A percentile compares a stretch with the other conserved stretches of the same genome.
Conservation (phyloP, 1,284 basidiomycete genomes). For the Cryptococcus deneoformans region DNA sequence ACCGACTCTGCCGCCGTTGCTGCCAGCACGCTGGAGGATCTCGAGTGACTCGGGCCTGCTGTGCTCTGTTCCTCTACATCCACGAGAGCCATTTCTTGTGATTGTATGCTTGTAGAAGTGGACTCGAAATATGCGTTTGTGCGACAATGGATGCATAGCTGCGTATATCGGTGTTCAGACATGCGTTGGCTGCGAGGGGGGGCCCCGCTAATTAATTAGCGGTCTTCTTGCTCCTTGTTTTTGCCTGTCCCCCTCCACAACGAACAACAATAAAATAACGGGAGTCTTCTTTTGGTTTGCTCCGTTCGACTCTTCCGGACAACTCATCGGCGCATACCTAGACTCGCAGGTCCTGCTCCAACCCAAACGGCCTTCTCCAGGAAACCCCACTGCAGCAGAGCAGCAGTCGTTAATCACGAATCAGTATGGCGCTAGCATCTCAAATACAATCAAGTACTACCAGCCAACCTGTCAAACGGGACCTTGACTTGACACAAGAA, state of each 20-base stretch:
- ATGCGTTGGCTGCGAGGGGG: too few relatives aligned
- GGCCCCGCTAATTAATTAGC: not conserved
- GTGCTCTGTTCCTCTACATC: not conserved
- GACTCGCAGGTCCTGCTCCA: too few relatives aligned
- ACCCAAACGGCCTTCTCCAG: too few relatives aligned
- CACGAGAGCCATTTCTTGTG: not conserved
- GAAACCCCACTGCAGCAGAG: too few relatives aligned
- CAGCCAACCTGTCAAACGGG: conserved; percentile 7
- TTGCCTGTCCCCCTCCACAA: not conserved
- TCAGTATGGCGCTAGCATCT: too few relatives aligned
- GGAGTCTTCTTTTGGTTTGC: too few relatives aligned
- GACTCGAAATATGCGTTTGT: not conserved
- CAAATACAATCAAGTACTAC: not conserved
- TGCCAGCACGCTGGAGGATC: not conserved
- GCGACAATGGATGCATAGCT: not conserved
- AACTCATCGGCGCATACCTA: too few relatives aligned
- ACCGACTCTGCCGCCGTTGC: conserved; percentile 1
- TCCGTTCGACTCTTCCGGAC: too few relatives aligned
- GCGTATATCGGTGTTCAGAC: not conserved
- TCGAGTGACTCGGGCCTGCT: conserved; percentile 4
- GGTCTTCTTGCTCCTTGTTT: not conserved
- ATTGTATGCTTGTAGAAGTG: not conserved
- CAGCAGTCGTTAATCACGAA: too few relatives aligned
- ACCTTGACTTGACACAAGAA: conserved; percentile 12
- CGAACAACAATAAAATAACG: too few relatives aligned